Evolutionary conservation across 306 rosid genomes (phyloP).

Genomic region (Luffa aegyptiaca): DNA sequence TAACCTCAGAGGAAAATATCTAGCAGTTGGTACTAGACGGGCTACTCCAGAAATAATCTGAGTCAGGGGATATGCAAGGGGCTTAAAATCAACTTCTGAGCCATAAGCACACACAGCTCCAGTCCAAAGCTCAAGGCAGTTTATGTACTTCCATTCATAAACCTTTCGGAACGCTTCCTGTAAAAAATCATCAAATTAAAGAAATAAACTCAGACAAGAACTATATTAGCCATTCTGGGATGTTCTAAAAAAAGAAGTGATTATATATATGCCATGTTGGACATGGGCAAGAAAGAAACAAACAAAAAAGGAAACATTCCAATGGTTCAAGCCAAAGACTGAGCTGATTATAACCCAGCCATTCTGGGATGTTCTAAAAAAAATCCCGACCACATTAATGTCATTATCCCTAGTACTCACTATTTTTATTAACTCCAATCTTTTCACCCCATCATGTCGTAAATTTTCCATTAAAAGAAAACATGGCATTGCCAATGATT

Average conservation of each 20-base stretch:
- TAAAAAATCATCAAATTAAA: slow-evolving; percentile 12
- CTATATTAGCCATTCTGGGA: neutral
- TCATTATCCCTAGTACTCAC: neutral
- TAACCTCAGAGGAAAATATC: slow-evolving; percentile 77
- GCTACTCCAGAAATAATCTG: slow-evolving; percentile 85
- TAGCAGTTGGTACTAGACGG: slow-evolving; percentile 84
- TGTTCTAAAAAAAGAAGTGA: neutral
- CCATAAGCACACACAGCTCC: slow-evolving; percentile 64
- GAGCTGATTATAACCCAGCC: neutral
- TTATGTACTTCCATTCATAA: slow-evolving; percentile 86
- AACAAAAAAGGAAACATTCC: neutral
- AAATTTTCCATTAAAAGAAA: neutral
- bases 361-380: neutral
- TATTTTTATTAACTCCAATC: neutral
- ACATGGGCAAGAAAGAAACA: neutral
- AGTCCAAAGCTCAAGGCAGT: slow-evolving; percentile 95
- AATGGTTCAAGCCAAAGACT: neutral
- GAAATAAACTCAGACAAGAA: neutral
- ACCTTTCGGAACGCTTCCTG: slow-evolving; percentile 94
- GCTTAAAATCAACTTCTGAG: slow-evolving; percentile 67
- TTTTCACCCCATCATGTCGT: neutral
- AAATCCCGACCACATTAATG: neutral
- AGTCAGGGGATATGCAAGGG: slow-evolving; percentile 78
- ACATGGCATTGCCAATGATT: neutral
- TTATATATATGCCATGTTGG: neutral